These are phyloP conservation scores for Allomyces arbusculus DNA, from an alignment of 192 early-diverging fungal species.

Conservation along the genomic window DNA sequence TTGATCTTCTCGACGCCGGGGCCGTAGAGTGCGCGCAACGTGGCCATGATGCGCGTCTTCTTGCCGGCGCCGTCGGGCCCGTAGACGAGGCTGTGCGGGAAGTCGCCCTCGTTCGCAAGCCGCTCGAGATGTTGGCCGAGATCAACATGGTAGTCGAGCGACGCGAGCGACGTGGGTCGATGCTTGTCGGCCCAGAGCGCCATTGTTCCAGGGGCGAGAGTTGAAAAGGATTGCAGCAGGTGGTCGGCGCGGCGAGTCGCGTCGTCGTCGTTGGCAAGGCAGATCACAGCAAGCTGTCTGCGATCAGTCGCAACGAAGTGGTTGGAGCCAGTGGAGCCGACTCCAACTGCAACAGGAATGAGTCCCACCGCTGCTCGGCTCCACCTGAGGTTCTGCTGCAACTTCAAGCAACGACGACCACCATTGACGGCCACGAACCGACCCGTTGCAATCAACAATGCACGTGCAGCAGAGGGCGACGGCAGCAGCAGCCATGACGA, in stretches of 20 bases:
- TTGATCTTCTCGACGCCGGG: conserved; percentile 82
- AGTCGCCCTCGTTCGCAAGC: conserved; percentile 50
- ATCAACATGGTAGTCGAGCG: conserved; percentile 60
- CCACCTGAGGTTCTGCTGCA: too few species aligned
- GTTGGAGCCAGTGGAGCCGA: too few species aligned
- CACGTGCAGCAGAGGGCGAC: too few species aligned
- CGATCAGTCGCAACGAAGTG: too few species aligned
- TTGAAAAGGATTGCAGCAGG: too few species aligned
- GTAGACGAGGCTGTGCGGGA: conserved; percentile 88
- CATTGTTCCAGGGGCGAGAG: conserved; percentile 13
- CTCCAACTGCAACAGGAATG: too few species aligned
- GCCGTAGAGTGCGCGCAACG: conserved; percentile 77
- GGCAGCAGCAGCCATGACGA: too few species aligned
- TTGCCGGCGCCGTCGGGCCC: conserved; percentile 93
- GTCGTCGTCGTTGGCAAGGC: not conserved
- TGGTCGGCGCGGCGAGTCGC: too few species aligned
- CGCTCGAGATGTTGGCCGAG: conserved; percentile 52
- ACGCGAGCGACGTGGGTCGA: conserved; percentile 59
- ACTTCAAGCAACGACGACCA: too few species aligned
- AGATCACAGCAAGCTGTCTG: not conserved
- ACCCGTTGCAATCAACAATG: too few species aligned
- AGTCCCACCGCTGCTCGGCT: too few species aligned
- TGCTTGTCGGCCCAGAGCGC: conserved; percentile 89
- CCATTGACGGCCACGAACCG: too few species aligned
- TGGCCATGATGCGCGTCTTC: conserved; percentile 76